Evolutionary conservation across 78 protist species (phyloP).

Genomic region (Planoprotostelium fungivorum): DNA sequence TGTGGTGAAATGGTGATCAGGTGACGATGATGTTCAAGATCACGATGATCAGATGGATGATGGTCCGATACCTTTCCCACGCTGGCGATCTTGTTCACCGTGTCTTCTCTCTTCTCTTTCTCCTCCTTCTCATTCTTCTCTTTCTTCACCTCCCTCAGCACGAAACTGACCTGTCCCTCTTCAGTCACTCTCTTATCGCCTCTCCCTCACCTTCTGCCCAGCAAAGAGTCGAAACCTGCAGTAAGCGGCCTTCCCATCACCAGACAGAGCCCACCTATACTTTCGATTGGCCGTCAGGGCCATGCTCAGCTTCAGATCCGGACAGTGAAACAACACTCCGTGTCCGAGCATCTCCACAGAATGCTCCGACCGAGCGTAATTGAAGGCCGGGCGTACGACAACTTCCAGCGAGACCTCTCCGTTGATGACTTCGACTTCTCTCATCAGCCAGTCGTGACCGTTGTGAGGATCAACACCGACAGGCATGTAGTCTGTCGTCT

Average conservation of each 20-base stretch:
- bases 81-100: not conserved
- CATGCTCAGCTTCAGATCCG: not conserved
- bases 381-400: not conserved
- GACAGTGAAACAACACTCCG: not conserved
- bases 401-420: not conserved
- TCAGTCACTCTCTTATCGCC: not conserved
- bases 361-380: not conserved
- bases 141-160: not conserved
- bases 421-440: not conserved
- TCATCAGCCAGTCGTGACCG: not conserved
- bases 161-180: not conserved
- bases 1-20: too few relatives aligned
- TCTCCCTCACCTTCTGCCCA: not conserved
- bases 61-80: not conserved
- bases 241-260: not conserved
- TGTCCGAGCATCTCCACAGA: not conserved
- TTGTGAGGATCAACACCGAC: not conserved
- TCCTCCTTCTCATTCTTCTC: not conserved
- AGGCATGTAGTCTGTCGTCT: not conserved
- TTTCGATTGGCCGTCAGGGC: not conserved
- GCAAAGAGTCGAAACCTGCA: not conserved
- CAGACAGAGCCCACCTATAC: not conserved
- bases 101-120: not conserved
- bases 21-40: not conserved
- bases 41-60: not conserved